Evolutionary conservation across 2,329 filamentous ascomycete species (phyloP).

Genomic region (Aspergillus glaucus): DNA sequence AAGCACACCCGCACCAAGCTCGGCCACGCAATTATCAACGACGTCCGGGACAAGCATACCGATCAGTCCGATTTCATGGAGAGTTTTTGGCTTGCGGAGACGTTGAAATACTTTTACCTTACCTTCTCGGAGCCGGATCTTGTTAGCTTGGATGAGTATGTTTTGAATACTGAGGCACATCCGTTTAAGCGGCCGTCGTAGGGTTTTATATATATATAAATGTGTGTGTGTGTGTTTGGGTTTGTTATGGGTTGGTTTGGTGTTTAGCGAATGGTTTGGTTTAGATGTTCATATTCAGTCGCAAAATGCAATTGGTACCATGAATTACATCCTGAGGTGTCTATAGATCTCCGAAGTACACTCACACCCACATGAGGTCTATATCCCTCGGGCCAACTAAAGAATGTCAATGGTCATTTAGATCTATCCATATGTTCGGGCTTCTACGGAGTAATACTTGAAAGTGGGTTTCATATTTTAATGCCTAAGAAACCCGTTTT

Average conservation of each 20-base stretch:
- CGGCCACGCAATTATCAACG: slow-evolving; percentile 38
- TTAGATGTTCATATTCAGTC: neutral
- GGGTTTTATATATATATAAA: neutral
- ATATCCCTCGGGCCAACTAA: no score
- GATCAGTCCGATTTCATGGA: slow-evolving; percentile 36
- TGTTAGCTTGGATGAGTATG: slow-evolving; percentile 39
- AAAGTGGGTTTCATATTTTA: no score
- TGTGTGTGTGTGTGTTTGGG: neutral
- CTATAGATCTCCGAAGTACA: no score
- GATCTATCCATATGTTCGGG: no score
- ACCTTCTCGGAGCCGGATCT: slow-evolving; percentile 36
- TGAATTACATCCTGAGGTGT: neutral
- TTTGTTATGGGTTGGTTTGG: neutral
- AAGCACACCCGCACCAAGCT: slow-evolving; percentile 38
- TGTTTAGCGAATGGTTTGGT: neutral
- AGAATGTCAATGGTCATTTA: no score
- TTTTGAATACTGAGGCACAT: slow-evolving; percentile 40
- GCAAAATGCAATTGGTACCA: neutral
- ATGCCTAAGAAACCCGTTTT: no score
- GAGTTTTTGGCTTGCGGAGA: slow-evolving; percentile 43
- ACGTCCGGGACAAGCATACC: slow-evolving; percentile 31
- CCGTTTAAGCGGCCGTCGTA: slow-evolving; percentile 26
- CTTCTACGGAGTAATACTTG: no score
- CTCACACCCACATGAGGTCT: no score
- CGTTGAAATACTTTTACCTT: slow-evolving; percentile 42